phyloP scores from a whole-genome alignment of 768 basidiomycete species.

The Leccinum ochraceum region DNA sequence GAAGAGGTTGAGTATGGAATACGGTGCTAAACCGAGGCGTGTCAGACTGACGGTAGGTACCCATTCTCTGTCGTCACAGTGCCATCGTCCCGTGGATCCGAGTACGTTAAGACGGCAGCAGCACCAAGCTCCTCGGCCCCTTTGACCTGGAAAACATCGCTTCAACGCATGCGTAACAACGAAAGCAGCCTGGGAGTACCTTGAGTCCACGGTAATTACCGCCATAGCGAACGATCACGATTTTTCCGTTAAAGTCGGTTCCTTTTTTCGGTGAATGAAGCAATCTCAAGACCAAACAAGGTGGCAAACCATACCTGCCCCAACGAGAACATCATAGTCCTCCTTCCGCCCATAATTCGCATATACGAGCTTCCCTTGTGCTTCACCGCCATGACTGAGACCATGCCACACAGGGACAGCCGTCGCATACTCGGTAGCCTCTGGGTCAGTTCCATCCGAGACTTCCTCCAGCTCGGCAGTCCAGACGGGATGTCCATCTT shows the following conservation, averaged over 20 bases:
- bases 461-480: conserved; percentile 68
- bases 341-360: conserved; percentile 59
- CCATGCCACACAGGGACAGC: conserved; percentile 72
- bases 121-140: conserved; percentile 89
- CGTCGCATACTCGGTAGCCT: conserved; percentile 55
- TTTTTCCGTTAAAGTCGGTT: conserved; percentile 66
- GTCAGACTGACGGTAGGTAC: conserved; percentile 45
- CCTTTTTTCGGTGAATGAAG: too few relatives aligned
- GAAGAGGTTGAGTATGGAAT: too few relatives aligned
- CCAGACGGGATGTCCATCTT: conserved; percentile 52
- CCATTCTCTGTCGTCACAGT: conserved; percentile 76
- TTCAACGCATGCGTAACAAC: neutral
- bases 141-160: conserved; percentile 54
- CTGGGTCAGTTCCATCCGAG: conserved; percentile 62
- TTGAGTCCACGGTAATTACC: conserved; percentile 85
- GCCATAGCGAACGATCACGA: conserved; percentile 80
- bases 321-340: conserved; percentile 63
- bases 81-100: conserved; percentile 87
- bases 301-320: too few relatives aligned
- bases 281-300: too few relatives aligned
- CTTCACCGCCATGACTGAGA: conserved; percentile 62
- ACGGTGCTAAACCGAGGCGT: too few relatives aligned
- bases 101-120: conserved; percentile 80
- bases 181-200: conserved; percentile 37
- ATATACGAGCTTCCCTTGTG: conserved; percentile 58